Conservation (phyloP, 305 asterid genomes). For the Ilex paraguariensis region DNA sequence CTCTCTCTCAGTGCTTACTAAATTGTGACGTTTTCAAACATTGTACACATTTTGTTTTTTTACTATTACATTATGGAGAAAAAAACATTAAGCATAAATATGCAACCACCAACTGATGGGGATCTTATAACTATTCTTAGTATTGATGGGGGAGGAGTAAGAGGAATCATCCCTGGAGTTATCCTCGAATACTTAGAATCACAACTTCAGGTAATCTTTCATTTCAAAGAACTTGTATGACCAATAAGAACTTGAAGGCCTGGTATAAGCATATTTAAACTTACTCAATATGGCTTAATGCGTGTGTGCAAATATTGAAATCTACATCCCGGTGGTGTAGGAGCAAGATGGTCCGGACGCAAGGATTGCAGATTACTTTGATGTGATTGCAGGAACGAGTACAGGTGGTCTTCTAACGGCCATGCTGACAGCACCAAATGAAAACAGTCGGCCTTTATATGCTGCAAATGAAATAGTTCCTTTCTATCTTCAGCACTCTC, state of each 20-base stretch:
- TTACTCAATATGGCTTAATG: no score
- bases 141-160: conserved; percentile 66
- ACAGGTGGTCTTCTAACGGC: not conserved
- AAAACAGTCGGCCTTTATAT: not conserved
- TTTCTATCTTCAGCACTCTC: not conserved
- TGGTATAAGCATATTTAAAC: no score
- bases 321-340: not conserved
- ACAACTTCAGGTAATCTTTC: conserved; percentile 45
- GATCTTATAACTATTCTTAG: conserved; percentile 44
- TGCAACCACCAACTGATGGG: conserved; percentile 39
- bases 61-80: no score
- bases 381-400: not conserved
- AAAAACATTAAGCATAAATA: no score
- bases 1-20: no score
- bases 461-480: not conserved
- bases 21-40: no score
- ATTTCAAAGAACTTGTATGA: no score
- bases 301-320: no score
- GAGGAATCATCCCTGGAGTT: conserved; percentile 61
- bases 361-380: not conserved
- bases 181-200: conserved; percentile 48
- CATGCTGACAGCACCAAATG: not conserved
- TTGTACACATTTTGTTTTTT: no score
- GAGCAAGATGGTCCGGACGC: not conserved
- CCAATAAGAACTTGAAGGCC: no score